These are phyloP conservation scores for Colletotrichum noveboracense DNA, from an alignment of 2,329 filamentous ascomycete genomes.

Conservation along the genomic window DNA sequence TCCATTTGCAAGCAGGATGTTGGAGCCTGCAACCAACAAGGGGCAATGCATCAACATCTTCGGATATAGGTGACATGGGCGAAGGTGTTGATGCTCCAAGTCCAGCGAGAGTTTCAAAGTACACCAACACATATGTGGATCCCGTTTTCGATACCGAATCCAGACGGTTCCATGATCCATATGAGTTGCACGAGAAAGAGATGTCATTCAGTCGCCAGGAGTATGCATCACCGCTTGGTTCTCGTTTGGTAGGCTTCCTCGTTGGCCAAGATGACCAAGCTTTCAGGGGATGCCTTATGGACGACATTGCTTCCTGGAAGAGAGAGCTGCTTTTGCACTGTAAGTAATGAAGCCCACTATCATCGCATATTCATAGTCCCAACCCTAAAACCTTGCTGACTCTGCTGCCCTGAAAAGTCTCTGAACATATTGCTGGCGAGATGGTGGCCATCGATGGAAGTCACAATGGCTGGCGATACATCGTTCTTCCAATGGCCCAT, in stretches of 20 bases:
- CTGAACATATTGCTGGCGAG: background rate
- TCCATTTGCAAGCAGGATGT: background rate
- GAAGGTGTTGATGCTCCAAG: background rate
- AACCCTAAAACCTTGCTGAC: background rate
- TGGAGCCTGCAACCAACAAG: background rate
- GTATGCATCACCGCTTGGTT: accelerated
- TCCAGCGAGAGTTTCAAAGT: accelerated
- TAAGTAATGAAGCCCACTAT: background rate
- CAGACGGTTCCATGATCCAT: accelerated
- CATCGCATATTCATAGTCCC: background rate
- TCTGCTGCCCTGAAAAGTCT: background rate
- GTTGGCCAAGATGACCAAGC: background rate
- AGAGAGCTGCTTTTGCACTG: background rate
- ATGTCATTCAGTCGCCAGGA: background rate
- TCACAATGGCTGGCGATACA: background rate
- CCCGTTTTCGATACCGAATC: background rate
- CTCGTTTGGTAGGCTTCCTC: background rate
- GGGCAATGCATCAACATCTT: background rate
- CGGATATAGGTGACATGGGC: background rate
- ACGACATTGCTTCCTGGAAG: background rate
- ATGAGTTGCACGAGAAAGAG: background rate
- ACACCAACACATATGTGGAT: background rate
- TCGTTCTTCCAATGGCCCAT: background rate
- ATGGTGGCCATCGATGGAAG: background rate
- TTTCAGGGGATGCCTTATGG: background rate